Evolutionary conservation across 495 filamentous ascomycete genomes (phyloP).

Genomic region (Neurospora cerealis): DNA sequence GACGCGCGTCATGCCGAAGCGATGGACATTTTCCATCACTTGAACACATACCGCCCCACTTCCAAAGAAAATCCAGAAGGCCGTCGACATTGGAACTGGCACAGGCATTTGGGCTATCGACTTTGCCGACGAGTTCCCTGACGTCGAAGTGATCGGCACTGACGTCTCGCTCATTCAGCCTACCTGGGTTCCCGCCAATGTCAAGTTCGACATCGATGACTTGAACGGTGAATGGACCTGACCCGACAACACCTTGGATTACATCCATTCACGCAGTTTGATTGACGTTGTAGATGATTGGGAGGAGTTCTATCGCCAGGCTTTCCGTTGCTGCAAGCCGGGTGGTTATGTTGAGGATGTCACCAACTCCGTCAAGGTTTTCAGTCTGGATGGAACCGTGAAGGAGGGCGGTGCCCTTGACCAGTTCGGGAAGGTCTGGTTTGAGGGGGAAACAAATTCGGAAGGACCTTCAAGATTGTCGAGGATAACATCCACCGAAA

Average conservation of each 20-base stretch:
- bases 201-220: slow-evolving; percentile 49
- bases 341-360: slow-evolving; percentile 25
- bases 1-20: slow-evolving; percentile 14
- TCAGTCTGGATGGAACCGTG: slow-evolving; percentile 17
- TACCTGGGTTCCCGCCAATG: slow-evolving; percentile 38
- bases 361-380: slow-evolving; percentile 13
- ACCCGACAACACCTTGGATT: slow-evolving; percentile 45
- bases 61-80: slow-evolving; percentile 28
- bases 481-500: slow-evolving; percentile 38
- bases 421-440: slow-evolving; percentile 21
- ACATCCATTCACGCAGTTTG: slow-evolving; percentile 50
- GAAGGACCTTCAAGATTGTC: slow-evolving; percentile 8
- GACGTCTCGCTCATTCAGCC: slow-evolving; percentile 53
- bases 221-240: slow-evolving; percentile 43
- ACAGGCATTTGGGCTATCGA: slow-evolving; percentile 13
- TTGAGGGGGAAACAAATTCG: slow-evolving; percentile 10
- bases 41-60: slow-evolving; percentile 42
- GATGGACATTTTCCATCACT: slow-evolving; percentile 8
- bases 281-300: slow-evolving; percentile 47
- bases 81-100: slow-evolving; percentile 52
- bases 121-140: slow-evolving; percentile 39
- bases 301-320: slow-evolving; percentile 29
- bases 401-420: slow-evolving; percentile 21
- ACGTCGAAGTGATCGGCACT: slow-evolving; percentile 44
- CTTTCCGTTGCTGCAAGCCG: slow-evolving; percentile 23